Conservation (phyloP, 257 asterid genomes). For the Forsythia viridissima region DNA sequence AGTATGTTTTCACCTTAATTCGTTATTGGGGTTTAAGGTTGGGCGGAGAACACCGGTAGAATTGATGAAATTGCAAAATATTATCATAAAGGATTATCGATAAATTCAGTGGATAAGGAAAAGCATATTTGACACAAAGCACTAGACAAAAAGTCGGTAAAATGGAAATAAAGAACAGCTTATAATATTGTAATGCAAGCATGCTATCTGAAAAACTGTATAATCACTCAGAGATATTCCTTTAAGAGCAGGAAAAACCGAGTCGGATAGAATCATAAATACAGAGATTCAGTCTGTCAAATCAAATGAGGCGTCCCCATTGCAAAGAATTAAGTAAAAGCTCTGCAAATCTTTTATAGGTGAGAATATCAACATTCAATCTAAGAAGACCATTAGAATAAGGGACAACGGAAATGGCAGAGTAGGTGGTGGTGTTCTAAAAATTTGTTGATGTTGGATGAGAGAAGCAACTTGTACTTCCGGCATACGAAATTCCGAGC, state of each 20-base stretch:
- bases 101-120: background rate
- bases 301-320: too few relatives aligned
- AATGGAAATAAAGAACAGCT: background rate
- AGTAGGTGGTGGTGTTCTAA: background rate
- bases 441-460: background rate
- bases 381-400: background rate
- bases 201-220: too few relatives aligned
- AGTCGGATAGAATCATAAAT: too few relatives aligned
- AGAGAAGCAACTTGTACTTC: background rate
- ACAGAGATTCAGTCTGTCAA: too few relatives aligned
- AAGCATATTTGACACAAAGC: background rate
- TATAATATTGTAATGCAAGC: background rate
- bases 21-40: conserved; percentile 12
- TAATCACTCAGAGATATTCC: too few relatives aligned
- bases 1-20: background rate
- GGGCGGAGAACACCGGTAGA: background rate
- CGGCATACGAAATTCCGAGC: background rate
- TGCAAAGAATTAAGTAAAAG: too few relatives aligned
- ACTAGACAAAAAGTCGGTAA: background rate
- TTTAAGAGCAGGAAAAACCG: too few relatives aligned
- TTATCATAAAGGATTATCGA: background rate
- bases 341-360: too few relatives aligned
- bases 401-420: background rate
- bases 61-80: background rate
- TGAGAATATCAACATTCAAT: too few relatives aligned